Base-by-base conservation (phyloP, 139 green algal genomes). In the Micromonas commoda region DNA sequence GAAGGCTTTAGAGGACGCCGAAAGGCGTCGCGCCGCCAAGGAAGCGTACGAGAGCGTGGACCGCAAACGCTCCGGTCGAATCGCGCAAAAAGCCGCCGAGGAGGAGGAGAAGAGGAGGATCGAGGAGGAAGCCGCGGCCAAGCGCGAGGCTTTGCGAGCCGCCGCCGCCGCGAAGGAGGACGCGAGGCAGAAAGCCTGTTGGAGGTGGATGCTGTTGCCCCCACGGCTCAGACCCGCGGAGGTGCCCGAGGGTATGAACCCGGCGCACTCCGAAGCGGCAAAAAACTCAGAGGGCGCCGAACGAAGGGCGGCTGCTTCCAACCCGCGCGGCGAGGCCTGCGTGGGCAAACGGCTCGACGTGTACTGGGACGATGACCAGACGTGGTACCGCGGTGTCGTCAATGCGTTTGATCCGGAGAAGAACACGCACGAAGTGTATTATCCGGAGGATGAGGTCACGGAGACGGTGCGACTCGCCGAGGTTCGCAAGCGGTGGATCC, bases 1-100 rank as follows among this genome's bases (percentile, higher is more conserved):
- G 45, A 70, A 32, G 2, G 28, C 16, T 1, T 23, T 1, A 32
- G 24, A 70, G 6, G 63, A 32, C n/a, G 31, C 28, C 20, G 9
- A 23, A 21, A 32, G 1, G 31, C 28, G 31, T 23, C 1, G 20
- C 20, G 21, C 20, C 31, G 63, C 20, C 21, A 70, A 32, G 24
- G 63, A 70, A 70, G 20, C 20, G 21, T 13, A 13, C 21, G 63
- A 70, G 5, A 21, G 16, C 28, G 63, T 37, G 20, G 28, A 70
- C 21, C 63, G 63, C 63, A 70, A 70, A 70, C 63, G 63, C 28
- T 34, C 21, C 63, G 63, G 63, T 23, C 63, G 63, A 32, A 70
- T 70, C 63, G 63, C 63, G 28, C n/a, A 37, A 16, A 70, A 70
- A 32, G 20, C 23, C 16, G 31, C 31, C 6, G 63, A 70, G 5